Conservation (phyloP, 1,284 basidiomycete species). For the Sporisorium graminicola region DNA sequence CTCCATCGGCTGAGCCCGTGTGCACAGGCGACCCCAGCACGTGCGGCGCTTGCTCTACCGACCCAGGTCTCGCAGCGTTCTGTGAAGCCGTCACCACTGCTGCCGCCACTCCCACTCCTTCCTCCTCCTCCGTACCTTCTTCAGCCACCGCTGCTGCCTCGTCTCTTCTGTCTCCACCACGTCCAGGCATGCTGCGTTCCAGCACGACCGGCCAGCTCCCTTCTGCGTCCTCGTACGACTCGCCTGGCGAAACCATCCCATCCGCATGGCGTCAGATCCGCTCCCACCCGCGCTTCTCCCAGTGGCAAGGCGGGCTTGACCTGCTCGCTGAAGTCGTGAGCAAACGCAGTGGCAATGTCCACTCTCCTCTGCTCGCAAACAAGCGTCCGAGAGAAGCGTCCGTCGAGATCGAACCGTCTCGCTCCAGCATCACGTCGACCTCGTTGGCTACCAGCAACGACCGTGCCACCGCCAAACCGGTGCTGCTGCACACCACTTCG, state of each 20-base stretch:
- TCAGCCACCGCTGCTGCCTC: background rate
- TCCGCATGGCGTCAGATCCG: conserved; percentile 64
- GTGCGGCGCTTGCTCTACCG: conserved; percentile 52
- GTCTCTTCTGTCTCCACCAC: background rate
- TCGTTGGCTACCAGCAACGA: conserved; percentile 30
- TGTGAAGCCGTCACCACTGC: conserved; percentile 52
- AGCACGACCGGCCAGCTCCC: conserved; percentile 23
- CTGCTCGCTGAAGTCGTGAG: conserved; percentile 67
- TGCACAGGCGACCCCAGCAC: conserved; percentile 58
- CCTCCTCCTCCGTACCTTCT: background rate
- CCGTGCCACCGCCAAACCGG: conserved; percentile 26
- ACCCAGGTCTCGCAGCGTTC: conserved; percentile 56
- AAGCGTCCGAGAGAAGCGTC: conserved; percentile 32
- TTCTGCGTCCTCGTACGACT: background rate
- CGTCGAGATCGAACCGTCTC: conserved; percentile 44
- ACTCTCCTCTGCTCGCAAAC: conserved; percentile 36
- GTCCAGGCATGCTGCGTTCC: conserved; percentile 23
- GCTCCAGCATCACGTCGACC: conserved; percentile 5
- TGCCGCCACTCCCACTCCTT: conserved; percentile 7
- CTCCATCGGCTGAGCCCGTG: conserved; percentile 23
- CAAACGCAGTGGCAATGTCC: conserved; percentile 41
- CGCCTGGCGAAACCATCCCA: conserved; percentile 54
- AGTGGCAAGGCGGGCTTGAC: conserved; percentile 62
- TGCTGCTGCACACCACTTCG: conserved; percentile 20
- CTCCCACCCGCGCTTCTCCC: conserved; percentile 62